Evolutionary conservation across 345 rosid genomes (phyloP).

Genomic region (Microcos paniculata): DNA sequence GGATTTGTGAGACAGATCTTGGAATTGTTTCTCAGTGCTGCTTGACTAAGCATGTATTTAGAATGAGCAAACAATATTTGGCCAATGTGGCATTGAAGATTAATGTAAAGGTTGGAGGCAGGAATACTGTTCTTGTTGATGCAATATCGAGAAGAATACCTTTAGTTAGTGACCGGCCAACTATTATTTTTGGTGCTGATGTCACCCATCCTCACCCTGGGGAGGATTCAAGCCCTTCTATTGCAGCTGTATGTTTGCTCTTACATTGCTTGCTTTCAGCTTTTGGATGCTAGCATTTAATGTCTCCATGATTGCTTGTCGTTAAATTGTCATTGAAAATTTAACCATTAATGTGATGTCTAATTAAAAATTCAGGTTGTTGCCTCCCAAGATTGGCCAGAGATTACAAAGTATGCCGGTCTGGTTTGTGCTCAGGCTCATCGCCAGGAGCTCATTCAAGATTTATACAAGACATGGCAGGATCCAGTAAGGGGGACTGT

Average conservation of each 20-base stretch:
- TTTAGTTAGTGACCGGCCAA: conserved; percentile 89
- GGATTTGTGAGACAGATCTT: conserved; percentile 97
- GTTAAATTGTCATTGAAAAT: not conserved
- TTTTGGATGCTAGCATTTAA: not conserved
- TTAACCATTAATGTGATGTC: not conserved
- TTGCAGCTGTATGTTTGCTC: conserved; percentile 75
- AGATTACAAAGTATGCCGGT: conserved; percentile 96
- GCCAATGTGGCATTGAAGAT: conserved; percentile 96
- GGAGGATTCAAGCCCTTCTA: conserved; percentile 99
- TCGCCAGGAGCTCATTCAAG: conserved; percentile 98
- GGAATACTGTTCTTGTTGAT: conserved; percentile 95
- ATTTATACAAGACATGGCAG: conserved; percentile 88
- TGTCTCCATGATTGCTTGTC: not conserved
- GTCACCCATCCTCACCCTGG: conserved; percentile 99
- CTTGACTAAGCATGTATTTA: conserved; percentile 84
- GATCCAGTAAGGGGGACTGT: conserved; percentile 90
- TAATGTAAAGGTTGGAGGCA: conserved; percentile 97
- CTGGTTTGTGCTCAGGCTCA: conserved; percentile 99
- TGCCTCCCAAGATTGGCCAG: conserved; percentile 99
- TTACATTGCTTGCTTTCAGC: not conserved
- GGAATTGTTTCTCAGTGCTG: conserved; percentile 98
- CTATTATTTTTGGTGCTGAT: conserved; percentile 98
- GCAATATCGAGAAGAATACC: conserved; percentile 92
- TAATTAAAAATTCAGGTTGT: conserved; percentile 62
- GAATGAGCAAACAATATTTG: conserved; percentile 82